Conservation (phyloP, 345 rosid species). For the Populus ilicifolia region DNA sequence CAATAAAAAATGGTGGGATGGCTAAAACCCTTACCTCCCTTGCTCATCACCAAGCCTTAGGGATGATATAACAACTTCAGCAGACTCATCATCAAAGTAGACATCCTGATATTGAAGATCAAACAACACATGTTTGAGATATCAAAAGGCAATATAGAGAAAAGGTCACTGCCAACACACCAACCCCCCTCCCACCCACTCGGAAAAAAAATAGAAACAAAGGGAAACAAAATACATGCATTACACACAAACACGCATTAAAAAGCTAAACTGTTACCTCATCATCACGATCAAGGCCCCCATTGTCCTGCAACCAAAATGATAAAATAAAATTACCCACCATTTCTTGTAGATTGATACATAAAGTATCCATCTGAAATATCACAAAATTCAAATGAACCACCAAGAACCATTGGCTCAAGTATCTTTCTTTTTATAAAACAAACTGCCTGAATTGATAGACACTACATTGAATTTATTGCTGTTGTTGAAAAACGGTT, state of each 20-base stretch:
- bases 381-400: not conserved
- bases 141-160: slow-evolving; percentile 1
- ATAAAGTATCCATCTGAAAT: not conserved
- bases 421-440: not conserved
- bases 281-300: slow-evolving; percentile 74
- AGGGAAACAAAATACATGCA: not conserved
- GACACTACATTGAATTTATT: not conserved
- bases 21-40: slow-evolving; percentile 57
- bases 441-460: not conserved
- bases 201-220: not conserved
- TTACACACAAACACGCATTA: not conserved
- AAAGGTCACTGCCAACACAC: not conserved
- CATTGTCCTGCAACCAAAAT: slow-evolving; percentile 53
- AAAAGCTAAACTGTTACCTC: slow-evolving; percentile 38
- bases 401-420: not conserved
- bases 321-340: slow-evolving; percentile 5
- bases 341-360: not conserved
- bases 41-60: slow-evolving; percentile 94
- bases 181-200: not conserved
- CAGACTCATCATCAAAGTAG: slow-evolving; percentile 89
- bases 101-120: slow-evolving; percentile 59
- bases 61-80: slow-evolving; percentile 91
- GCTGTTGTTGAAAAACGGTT: not conserved
- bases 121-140: not conserved
- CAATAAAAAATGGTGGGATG: not conserved